Base-by-base conservation (phyloP, 768 basidiomycete genomes). In the Leccinum olivaceopallidum region DNA sequence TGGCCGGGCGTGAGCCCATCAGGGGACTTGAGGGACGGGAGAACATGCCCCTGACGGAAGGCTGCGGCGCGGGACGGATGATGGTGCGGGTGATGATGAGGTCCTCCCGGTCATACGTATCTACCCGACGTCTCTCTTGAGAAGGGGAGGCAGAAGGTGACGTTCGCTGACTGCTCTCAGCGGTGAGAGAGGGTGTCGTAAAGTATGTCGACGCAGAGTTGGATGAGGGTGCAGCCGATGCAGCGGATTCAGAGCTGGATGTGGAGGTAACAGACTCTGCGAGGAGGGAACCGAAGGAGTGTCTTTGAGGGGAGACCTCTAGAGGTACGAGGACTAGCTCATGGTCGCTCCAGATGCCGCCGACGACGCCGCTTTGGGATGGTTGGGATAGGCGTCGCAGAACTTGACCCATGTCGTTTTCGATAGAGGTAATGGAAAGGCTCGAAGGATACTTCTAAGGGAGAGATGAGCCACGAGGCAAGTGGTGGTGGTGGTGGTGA, bases 1-100 rank as follows among this genome's bases (percentile, higher is more conserved):
- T 64, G 24, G 56, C 53, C 22, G 76, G 68, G 32, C 73, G 71
- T 8, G 71, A 63, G 54, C 68, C 66, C 61, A 67, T 59, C n/a
- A 36, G 8, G 34, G 69, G 72, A 36, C 63, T 72, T 36, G 73
- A 73, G 0, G 76, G 69, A 18, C 73, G 66, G 30, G 77, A 68
- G 57, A 78, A 72, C 47, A 62, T 57, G 36, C 61, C 57, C 42
- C 63, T 54, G 47, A 68, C 47, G 18, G 73, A 50, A 12, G 73
- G 62, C 49, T 66, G 71, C 2, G 75, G 58, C 14, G 61, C 34
- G 6, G 76, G 77, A n/a, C 73, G 75, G 56, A 80, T 71, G 67
- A 75, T 73, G 51, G 74, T 78, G 58, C 77, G 77, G 39, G 74
- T 75, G 36, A 76, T 67, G 50, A 67, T 63, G 62, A 69, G 68